A percentile compares a stretch with the other conserved stretches of the same genome.
Conservation (phyloP, 768 basidiomycete genomes). For the Macrolepiota dolichaula region DNA sequence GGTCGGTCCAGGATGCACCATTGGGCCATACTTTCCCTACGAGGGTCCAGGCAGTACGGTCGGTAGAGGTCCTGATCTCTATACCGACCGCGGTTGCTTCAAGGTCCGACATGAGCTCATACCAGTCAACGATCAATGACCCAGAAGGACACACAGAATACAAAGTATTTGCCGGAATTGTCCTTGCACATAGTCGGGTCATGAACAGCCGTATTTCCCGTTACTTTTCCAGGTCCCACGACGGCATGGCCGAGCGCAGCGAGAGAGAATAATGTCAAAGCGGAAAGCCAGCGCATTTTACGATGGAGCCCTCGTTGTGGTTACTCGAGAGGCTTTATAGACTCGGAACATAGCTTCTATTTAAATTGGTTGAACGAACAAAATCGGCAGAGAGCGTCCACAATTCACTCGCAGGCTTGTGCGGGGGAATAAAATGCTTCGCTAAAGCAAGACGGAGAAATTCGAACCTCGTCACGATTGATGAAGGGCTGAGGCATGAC, state of each 20-base stretch:
- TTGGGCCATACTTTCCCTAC: slow-evolving; percentile 46
- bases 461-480: slow-evolving; percentile 3
- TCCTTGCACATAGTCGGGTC: slow-evolving; percentile 53
- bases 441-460: slow-evolving; percentile 4
- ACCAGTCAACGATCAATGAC: neutral
- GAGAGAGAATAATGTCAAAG: slow-evolving; percentile 15
- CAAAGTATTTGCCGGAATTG: slow-evolving; percentile 39
- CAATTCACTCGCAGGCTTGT: neutral
- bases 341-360: neutral
- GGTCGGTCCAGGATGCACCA: slow-evolving; percentile 48
- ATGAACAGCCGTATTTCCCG: slow-evolving; percentile 40
- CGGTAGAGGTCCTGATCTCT: slow-evolving; percentile 46
- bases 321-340: neutral
- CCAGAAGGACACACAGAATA: slow-evolving; percentile 36
- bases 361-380: neutral
- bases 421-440: neutral
- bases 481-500: neutral
- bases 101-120: neutral
- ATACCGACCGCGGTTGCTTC: slow-evolving; percentile 43
- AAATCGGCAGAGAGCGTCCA: neutral
- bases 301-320: slow-evolving; percentile 29
- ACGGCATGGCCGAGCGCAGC: slow-evolving; percentile 21
- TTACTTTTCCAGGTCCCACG: slow-evolving; percentile 34
- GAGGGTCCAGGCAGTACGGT: slow-evolving; percentile 43
- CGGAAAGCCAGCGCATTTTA: slow-evolving; percentile 16